Conservation (phyloP, 139 green algal species). For the Picochlorum sp. region DNA sequence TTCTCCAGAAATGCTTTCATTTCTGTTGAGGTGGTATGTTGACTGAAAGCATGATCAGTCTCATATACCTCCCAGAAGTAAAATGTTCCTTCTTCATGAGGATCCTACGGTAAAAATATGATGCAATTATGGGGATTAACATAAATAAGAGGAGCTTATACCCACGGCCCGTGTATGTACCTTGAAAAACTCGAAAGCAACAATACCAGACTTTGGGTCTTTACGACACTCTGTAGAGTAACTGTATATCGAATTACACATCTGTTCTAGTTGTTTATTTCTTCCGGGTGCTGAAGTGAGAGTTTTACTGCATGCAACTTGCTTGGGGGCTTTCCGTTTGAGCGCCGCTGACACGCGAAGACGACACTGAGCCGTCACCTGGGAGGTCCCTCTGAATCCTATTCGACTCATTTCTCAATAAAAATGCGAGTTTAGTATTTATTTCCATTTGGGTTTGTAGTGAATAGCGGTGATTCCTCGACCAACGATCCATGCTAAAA, state of each 20-base stretch:
- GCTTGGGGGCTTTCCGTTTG: slow-evolving; percentile 22
- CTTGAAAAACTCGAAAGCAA: slow-evolving; percentile 24
- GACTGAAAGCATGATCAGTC: slow-evolving; percentile 37
- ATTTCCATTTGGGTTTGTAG: not conserved
- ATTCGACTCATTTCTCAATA: too few species aligned
- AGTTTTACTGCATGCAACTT: slow-evolving; percentile 60
- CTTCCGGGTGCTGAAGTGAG: slow-evolving; percentile 41
- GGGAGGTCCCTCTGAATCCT: not conserved
- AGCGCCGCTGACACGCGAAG: slow-evolving; percentile 27
- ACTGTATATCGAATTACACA: slow-evolving; percentile 36
- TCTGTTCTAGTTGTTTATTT: slow-evolving; percentile 27
- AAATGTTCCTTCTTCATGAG: slow-evolving; percentile 38
- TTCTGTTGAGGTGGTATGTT: slow-evolving; percentile 38
- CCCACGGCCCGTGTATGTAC: too few species aligned
- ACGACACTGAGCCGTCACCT: not conserved
- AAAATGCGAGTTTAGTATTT: not conserved
- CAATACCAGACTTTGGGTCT: slow-evolving; percentile 38
- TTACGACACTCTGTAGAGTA: slow-evolving; percentile 29
- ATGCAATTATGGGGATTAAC: too few species aligned
- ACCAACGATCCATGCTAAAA: too few species aligned
- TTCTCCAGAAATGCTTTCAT: slow-evolving; percentile 45
- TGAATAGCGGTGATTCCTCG: too few species aligned
- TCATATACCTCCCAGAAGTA: slow-evolving; percentile 72
- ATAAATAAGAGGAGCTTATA: too few species aligned
- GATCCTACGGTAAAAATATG: slow-evolving; percentile 14